Percentiles rank a stretch among this genome's conserved stretches.
These are phyloP conservation scores for Cucurbitaria berberidis DNA, from an alignment of 2,329 filamentous ascomycete genomes.

Conservation along the genomic window DNA sequence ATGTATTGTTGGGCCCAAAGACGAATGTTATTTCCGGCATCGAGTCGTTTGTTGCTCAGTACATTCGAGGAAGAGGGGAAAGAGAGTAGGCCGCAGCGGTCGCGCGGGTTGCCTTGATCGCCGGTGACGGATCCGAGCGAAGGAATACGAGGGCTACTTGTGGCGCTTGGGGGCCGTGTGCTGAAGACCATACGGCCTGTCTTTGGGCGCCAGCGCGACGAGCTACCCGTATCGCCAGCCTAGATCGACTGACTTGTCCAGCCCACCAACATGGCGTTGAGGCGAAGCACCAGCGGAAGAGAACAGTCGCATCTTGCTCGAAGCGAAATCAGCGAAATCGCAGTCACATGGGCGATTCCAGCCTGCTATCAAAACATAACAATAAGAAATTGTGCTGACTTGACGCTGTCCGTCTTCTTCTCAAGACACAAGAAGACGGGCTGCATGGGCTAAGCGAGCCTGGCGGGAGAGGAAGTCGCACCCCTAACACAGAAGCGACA, in stretches of 20 bases:
- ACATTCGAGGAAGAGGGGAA: not conserved
- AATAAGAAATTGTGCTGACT: too few relatives aligned
- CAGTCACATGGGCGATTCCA: too few relatives aligned
- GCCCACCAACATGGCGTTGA: slow-evolving; percentile 1
- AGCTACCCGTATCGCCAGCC: not conserved
- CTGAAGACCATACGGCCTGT: slow-evolving; percentile 7
- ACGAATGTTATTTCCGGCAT: slow-evolving; percentile 46
- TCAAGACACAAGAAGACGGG: not conserved
- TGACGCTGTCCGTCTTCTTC: not conserved
- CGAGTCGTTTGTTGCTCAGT: slow-evolving; percentile 16
- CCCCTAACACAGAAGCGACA: not conserved
- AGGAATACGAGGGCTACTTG: not conserved
- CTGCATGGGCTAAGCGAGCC: not conserved
- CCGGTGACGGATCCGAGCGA: slow-evolving; percentile 1
- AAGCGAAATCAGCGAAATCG: not conserved
- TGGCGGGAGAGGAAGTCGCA: not conserved
- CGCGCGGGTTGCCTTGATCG: slow-evolving; percentile 10
- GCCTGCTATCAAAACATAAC: not conserved
- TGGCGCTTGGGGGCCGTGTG: slow-evolving; percentile 18
- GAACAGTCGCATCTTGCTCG: not conserved
- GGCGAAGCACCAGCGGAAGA: slow-evolving; percentile 5
- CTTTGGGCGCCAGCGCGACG: slow-evolving; percentile 7
- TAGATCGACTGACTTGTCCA: not conserved
- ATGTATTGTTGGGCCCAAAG: slow-evolving; percentile 45
- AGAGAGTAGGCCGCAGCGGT: slow-evolving; percentile 5